Conservation (phyloP, 257 asterid genomes). For the Ehretia macrophylla region DNA sequence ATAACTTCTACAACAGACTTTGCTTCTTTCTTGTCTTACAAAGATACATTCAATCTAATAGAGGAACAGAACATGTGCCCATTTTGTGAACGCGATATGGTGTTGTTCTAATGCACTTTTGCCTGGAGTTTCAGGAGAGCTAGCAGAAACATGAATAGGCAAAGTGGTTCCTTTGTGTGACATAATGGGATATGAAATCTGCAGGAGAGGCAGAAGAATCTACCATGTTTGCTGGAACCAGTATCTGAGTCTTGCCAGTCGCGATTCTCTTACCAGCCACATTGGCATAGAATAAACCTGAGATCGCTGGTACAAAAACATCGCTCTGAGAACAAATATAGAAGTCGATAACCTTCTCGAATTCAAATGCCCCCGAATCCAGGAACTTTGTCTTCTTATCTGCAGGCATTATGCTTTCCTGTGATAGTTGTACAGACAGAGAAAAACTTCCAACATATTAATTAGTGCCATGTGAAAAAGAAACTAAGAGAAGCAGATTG, state of each 20-base stretch:
- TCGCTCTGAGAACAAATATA: slow-evolving; percentile 36
- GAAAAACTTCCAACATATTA: not conserved
- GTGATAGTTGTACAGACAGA: slow-evolving; percentile 18
- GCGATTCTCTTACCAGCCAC: slow-evolving; percentile 80
- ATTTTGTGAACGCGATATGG: not conserved
- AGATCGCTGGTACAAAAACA: slow-evolving; percentile 61
- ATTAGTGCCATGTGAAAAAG: not conserved
- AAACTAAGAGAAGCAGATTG: not conserved
- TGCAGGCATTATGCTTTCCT: slow-evolving; percentile 73
- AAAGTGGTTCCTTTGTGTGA: slow-evolving; percentile 68
- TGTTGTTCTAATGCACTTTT: slow-evolving; percentile 1
- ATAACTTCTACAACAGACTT: not conserved
- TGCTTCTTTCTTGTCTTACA: not conserved
- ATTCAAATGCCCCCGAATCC: slow-evolving; percentile 27
- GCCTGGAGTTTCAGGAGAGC: slow-evolving; percentile 8
- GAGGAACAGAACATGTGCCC: not conserved
- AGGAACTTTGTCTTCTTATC: slow-evolving; percentile 36
- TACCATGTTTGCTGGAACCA: slow-evolving; percentile 59
- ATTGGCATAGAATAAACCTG: slow-evolving; percentile 74
- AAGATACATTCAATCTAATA: not conserved
- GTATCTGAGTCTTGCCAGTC: slow-evolving; percentile 61
- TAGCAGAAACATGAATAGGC: slow-evolving; percentile 83
- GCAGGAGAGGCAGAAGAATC: slow-evolving; percentile 54
- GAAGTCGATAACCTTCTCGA: slow-evolving; percentile 41
- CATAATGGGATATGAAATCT: slow-evolving; percentile 59